These are phyloP conservation scores for Multifurca ochricompacta DNA, from an alignment of 768 basidiomycete genomes.

Conservation along the genomic window DNA sequence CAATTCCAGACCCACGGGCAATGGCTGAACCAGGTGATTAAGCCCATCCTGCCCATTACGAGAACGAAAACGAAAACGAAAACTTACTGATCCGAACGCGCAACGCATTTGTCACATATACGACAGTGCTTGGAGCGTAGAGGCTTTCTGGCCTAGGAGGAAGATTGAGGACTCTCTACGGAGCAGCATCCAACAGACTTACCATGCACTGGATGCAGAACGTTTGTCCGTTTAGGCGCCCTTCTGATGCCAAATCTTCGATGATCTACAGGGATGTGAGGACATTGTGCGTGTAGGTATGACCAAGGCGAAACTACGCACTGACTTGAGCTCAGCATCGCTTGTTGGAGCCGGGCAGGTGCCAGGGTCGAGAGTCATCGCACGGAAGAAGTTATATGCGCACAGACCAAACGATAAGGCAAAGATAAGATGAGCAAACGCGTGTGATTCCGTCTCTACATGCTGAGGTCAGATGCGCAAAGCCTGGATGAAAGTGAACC, in stretches of 20 bases:
- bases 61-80: too few relatives aligned
- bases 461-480: not conserved
- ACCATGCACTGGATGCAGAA: slow-evolving; percentile 97
- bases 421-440: slow-evolving; percentile 71
- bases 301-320: slow-evolving; percentile 32
- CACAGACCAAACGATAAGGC: slow-evolving; percentile 64
- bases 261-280: slow-evolving; percentile 49
- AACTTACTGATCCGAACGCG: slow-evolving; percentile 90
- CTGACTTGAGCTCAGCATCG: slow-evolving; percentile 83
- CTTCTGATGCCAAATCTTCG: slow-evolving; percentile 83
- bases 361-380: slow-evolving; percentile 85
- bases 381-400: slow-evolving; percentile 84
- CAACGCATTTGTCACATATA: slow-evolving; percentile 82
- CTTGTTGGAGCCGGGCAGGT: slow-evolving; percentile 72
- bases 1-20: slow-evolving; percentile 99
- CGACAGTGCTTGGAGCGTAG: slow-evolving; percentile 94
- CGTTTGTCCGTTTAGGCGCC: slow-evolving; percentile 87
- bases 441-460: slow-evolving; percentile 68
- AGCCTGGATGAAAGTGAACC: slow-evolving; percentile 22
- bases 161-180: not conserved
- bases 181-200: slow-evolving; percentile 19
- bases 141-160: slow-evolving; percentile 68
- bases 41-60: slow-evolving; percentile 2
- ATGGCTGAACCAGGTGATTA: slow-evolving; percentile 45
- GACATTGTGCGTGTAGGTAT: too few relatives aligned